Evolutionary conservation across 768 basidiomycete genomes (phyloP).

Genomic region (Kondoa subrosea): DNA sequence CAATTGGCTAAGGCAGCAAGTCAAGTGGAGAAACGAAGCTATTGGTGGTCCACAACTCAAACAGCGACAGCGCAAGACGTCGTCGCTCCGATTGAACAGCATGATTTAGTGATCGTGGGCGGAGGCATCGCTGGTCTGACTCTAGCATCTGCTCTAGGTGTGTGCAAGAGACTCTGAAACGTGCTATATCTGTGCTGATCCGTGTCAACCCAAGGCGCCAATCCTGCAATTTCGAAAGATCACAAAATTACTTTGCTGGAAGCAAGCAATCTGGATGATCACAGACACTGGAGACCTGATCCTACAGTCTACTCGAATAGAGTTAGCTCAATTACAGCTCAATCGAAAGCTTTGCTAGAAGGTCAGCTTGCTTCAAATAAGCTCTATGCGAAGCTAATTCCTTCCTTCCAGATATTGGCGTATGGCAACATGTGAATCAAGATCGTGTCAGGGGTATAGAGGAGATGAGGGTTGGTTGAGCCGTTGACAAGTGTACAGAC

Average conservation of each 20-base stretch:
- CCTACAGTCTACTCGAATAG: constrained; percentile 32
- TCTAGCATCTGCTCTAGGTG: constrained; percentile 70
- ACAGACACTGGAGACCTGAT: constrained; percentile 16
- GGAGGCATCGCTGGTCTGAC: constrained; percentile 85
- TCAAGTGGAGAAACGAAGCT: background rate
- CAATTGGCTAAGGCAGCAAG: background rate
- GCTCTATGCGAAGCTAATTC: background rate
- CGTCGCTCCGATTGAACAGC: constrained; percentile 29
- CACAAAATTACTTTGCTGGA: constrained; percentile 17
- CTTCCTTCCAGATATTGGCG: constrained; percentile 48
- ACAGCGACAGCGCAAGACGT: background rate
- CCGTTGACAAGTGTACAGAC: constrained; percentile 21
- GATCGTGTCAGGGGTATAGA: constrained; percentile 54
- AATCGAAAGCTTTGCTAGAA: constrained; percentile 31
- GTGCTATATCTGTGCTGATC: constrained; percentile 4
- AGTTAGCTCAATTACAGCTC: constrained; percentile 33
- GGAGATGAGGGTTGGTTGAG: constrained; percentile 55
- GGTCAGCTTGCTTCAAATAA: constrained; percentile 24
- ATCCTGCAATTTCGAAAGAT: background rate
- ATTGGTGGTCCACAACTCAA: background rate
- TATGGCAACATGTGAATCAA: constrained; percentile 61
- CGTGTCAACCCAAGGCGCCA: background rate
- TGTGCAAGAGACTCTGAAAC: constrained; percentile 22
- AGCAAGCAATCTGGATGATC: constrained; percentile 14
- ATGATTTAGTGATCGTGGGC: constrained; percentile 84